A percentile compares a stretch with the other conserved stretches of the same genome.
phyloP scores from a whole-genome alignment of 202 grass and related monocot genomes.

The Musa balbisiana region DNA sequence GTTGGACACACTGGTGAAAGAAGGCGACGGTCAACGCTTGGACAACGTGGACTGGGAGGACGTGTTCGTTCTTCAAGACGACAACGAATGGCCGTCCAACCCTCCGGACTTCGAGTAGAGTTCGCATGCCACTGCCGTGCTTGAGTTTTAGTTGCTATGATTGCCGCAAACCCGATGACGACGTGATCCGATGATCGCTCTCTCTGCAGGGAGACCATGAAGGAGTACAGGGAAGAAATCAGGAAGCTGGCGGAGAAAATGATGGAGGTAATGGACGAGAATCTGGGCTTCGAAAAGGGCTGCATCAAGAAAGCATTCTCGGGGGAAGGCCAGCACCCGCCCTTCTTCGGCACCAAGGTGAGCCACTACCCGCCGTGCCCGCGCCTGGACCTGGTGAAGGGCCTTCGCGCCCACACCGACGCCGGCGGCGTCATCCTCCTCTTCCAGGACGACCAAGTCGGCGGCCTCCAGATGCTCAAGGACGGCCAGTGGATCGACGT shows the following conservation, averaged over 20 bases:
- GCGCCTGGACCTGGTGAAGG: conserved; percentile 51
- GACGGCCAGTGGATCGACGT: conserved; percentile 63
- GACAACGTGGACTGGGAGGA: conserved; percentile 12
- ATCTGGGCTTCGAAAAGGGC: conserved; percentile 49
- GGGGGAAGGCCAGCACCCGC: conserved; percentile 34
- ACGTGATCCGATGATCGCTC: not conserved
- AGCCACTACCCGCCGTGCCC: conserved; percentile 91
- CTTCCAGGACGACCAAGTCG: conserved; percentile 76
- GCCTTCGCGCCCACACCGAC: conserved; percentile 80
- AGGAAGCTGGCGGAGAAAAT: conserved; percentile 59
- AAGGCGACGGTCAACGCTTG: not conserved
- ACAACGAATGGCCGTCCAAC: not conserved
- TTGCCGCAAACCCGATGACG: not conserved
- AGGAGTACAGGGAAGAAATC: conserved; percentile 63
- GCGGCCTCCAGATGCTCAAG: conserved; percentile 60
- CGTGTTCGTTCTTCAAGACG: conserved; percentile 5
- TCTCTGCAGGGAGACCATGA: conserved; percentile 66
- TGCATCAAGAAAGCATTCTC: conserved; percentile 51
- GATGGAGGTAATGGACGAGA: conserved; percentile 68
- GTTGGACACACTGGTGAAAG: not conserved
- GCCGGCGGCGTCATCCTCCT: conserved; percentile 79
- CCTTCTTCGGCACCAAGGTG: conserved; percentile 89
- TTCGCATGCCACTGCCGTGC: not conserved
- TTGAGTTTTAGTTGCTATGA: no score
- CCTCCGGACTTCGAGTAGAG: not conserved